Evolutionary conservation across 306 rosid species (phyloP).

Genomic region (Begonia peltatifolia): DNA sequence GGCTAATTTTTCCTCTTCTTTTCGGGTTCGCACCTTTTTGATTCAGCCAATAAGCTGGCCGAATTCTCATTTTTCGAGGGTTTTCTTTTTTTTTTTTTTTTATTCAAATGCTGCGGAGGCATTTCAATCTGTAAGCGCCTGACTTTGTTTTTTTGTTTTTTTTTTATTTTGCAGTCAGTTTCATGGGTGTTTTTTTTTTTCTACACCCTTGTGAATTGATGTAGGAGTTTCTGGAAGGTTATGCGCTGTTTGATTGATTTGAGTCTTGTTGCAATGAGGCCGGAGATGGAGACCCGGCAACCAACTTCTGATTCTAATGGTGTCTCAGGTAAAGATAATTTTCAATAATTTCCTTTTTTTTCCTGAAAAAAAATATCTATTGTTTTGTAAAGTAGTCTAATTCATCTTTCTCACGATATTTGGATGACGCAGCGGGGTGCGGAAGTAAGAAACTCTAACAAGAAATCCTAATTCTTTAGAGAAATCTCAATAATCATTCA

Average conservation of each 20-base stretch:
- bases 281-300: slow-evolving; percentile 33
- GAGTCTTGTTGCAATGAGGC: slow-evolving; percentile 23
- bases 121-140: not conserved
- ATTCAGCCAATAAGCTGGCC: slow-evolving; percentile 8
- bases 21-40: not conserved
- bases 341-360: not conserved
- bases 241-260: slow-evolving; percentile 21
- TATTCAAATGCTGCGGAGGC: too few species aligned
- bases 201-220: not conserved
- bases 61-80: slow-evolving; percentile 10
- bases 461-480: too few species aligned
- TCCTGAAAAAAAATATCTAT: not conserved
- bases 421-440: too few species aligned
- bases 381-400: not conserved
- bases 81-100: not conserved
- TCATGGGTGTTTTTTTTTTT: not conserved
- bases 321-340: slow-evolving; percentile 24
- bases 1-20: too few species aligned
- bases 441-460: too few species aligned
- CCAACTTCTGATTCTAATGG: slow-evolving; percentile 25
- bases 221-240: slow-evolving; percentile 13
- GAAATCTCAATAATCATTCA: too few species aligned
- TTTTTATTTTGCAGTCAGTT: slow-evolving; percentile 5
- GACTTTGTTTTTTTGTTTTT: not conserved
- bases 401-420: not conserved